phyloP scores from a whole-genome alignment of 768 basidiomycete species.

The Tulasnella calospora region DNA sequence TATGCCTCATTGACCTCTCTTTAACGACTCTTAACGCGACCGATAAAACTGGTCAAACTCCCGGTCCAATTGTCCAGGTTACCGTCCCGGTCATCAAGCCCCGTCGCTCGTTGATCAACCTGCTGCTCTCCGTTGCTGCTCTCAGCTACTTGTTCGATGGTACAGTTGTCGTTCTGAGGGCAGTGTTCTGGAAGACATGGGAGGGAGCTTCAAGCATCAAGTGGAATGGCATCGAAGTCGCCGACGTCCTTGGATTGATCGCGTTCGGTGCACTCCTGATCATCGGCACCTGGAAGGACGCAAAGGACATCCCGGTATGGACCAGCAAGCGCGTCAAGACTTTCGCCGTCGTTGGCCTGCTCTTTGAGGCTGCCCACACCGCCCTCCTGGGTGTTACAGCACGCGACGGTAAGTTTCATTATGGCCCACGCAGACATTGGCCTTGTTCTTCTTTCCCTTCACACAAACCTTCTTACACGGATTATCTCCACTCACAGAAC shows the following conservation, averaged over 20 bases:
- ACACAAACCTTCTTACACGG: background rate
- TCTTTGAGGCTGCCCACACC: slow-evolving; percentile 57
- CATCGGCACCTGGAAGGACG: slow-evolving; percentile 74
- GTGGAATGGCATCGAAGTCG: slow-evolving; percentile 33
- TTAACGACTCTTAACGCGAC: slow-evolving; percentile 38
- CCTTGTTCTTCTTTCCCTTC: slow-evolving; percentile 16
- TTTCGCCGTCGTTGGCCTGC: slow-evolving; percentile 51
- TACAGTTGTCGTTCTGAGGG: slow-evolving; percentile 58
- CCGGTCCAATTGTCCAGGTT: slow-evolving; percentile 41
- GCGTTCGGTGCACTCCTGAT: slow-evolving; percentile 69
- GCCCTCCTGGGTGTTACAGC: slow-evolving; percentile 43
- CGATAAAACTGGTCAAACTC: slow-evolving; percentile 39
- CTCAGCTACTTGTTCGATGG: slow-evolving; percentile 76
- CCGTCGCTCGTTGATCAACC: slow-evolving; percentile 68
- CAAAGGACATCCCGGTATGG: slow-evolving; percentile 67
- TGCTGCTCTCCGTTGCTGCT: slow-evolving; percentile 62
- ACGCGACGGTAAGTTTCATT: background rate
- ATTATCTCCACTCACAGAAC: slow-evolving; percentile 4
- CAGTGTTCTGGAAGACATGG: slow-evolving; percentile 65
- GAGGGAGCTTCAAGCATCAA: slow-evolving; percentile 37
- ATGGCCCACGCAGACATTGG: background rate
- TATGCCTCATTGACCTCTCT: slow-evolving; percentile 58
- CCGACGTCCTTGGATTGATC: slow-evolving; percentile 56
- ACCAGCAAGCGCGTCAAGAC: slow-evolving; percentile 52
- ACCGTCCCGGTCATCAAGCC: slow-evolving; percentile 45